These are phyloP conservation scores for Monilinia fructigena DNA, from an alignment of 2,329 filamentous ascomycete genomes.

Conservation along the genomic window DNA sequence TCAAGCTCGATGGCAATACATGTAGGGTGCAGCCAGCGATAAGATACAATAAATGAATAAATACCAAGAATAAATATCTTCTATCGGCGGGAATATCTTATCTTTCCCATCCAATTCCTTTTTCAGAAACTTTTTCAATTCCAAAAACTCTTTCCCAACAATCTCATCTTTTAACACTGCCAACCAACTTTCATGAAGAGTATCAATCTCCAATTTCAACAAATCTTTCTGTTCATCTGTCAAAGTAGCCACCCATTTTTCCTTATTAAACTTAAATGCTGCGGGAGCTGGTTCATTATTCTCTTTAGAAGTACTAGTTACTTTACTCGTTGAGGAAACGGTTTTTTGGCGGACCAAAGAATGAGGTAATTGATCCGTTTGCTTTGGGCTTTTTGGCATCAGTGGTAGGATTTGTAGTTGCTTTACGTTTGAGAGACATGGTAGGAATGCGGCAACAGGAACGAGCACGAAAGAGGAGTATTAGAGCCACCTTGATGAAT, in stretches of 20 bases:
- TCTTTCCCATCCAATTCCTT: constrained; percentile 70
- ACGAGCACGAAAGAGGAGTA: constrained; percentile 24
- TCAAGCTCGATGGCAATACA: neutral
- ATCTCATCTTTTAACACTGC: constrained; percentile 85
- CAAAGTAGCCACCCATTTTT: constrained; percentile 80
- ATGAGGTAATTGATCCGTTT: constrained; percentile 81
- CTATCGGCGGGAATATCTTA: constrained; percentile 81
- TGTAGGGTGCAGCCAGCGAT: neutral
- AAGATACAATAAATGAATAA: constrained; percentile 19
- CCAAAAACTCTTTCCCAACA: constrained; percentile 73
- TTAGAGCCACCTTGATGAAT: constrained; percentile 30
- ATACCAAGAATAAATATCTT: constrained; percentile 94
- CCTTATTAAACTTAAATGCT: constrained; percentile 74
- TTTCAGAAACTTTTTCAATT: constrained; percentile 83
- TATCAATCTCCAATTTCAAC: constrained; percentile 86
- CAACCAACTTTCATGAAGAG: constrained; percentile 88
- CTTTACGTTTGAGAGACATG: constrained; percentile 64
- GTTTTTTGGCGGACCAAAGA: constrained; percentile 67
- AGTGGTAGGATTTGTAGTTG: constrained; percentile 46
- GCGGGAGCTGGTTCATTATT: constrained; percentile 28
- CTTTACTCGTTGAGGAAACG: constrained; percentile 39
- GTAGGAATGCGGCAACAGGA: constrained; percentile 22
- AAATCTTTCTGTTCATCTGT: constrained; percentile 79
- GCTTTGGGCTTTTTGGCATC: constrained; percentile 70
- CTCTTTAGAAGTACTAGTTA: constrained; percentile 41